Evolutionary conservation across 202 grass and related monocot species (phyloP).

Genomic region (Panicum virgatum): DNA sequence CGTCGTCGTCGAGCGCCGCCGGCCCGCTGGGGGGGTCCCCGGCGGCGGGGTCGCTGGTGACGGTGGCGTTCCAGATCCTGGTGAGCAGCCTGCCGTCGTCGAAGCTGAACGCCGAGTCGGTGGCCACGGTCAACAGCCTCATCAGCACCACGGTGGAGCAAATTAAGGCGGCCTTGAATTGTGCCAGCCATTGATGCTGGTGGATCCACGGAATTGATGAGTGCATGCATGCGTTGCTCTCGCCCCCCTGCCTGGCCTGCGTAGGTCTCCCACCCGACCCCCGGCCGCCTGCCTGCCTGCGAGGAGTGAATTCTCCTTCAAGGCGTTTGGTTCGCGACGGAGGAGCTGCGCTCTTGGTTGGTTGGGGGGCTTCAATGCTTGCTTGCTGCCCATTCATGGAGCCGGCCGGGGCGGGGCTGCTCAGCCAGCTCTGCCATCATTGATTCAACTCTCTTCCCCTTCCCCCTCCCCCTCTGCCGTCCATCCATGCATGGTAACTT

Average conservation of each 20-base stretch:
- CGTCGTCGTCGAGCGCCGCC: slow-evolving; percentile 17
- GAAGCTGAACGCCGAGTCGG: slow-evolving; percentile 80
- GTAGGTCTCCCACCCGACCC: neutral
- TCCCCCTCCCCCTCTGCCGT: neutral
- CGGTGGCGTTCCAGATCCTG: slow-evolving; percentile 83
- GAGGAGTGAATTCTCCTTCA: slow-evolving; percentile 51
- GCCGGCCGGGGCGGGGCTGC: neutral
- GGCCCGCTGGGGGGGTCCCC: neutral
- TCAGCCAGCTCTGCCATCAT: too few relatives aligned
- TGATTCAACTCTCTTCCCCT: too few relatives aligned
- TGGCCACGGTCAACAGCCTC: slow-evolving; percentile 75
- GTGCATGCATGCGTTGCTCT: neutral
- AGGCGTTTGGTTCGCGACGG: slow-evolving; percentile 36
- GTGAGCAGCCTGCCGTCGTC: slow-evolving; percentile 91
- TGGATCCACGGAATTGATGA: neutral
- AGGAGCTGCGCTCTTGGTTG: slow-evolving; percentile 32
- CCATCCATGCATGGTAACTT: neutral
- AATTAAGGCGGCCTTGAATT: slow-evolving; percentile 92
- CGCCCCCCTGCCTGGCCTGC: too few relatives aligned
- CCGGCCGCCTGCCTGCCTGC: neutral
- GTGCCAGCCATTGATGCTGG: slow-evolving; percentile 59
- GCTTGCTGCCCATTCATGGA: slow-evolving; percentile 21
- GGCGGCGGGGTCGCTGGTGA: slow-evolving; percentile 53
- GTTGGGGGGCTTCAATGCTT: slow-evolving; percentile 45
- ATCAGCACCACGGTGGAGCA: slow-evolving; percentile 93